Evolutionary conservation across 352 stramenopile species (phyloP).

Genomic region (Plasmopara halstedii): DNA sequence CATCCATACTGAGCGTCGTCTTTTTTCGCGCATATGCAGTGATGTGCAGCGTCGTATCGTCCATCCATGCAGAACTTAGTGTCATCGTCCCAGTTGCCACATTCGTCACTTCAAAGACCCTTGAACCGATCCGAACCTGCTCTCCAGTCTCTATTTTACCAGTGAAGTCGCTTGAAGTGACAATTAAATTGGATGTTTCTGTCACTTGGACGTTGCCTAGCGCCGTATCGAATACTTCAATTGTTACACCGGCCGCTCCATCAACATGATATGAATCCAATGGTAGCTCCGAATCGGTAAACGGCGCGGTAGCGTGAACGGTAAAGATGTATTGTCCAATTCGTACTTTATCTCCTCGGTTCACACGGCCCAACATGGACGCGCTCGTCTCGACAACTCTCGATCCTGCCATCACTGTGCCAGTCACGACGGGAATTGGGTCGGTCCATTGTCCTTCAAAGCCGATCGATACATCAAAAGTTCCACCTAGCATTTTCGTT

Average conservation of each 20-base stretch:
- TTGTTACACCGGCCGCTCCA: conserved; percentile 23
- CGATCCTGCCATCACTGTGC: conserved; percentile 38
- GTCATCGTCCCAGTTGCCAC: conserved; percentile 25
- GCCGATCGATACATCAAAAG: conserved; percentile 65
- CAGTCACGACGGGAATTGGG: conserved; percentile 22
- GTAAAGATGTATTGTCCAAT: conserved; percentile 54
- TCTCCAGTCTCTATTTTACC: conserved; percentile 27
- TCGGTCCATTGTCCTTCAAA: conserved; percentile 51
- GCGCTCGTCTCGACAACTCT: conserved; percentile 31
- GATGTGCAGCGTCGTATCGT: conserved; percentile 29
- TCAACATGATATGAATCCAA: conserved; percentile 63
- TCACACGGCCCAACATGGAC: conserved; percentile 60
- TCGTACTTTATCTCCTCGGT: conserved; percentile 48
- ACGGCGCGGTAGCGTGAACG: conserved; percentile 54
- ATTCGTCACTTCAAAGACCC: conserved; percentile 37
- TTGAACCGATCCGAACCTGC: conserved; percentile 47
- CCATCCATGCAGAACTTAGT: conserved; percentile 40
- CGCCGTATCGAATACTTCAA: conserved; percentile 54
- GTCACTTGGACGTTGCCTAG: conserved; percentile 53
- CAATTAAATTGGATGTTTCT: conserved; percentile 20
- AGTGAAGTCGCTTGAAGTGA: conserved; percentile 39
- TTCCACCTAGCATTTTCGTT: conserved; percentile 35
- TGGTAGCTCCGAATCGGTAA: conserved; percentile 58
- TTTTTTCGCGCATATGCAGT: conserved; percentile 70
- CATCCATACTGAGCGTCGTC: conserved; percentile 38